Evolutionary conservation across 805 yeast species (phyloP).

Genomic region (Candida maltosa): DNA sequence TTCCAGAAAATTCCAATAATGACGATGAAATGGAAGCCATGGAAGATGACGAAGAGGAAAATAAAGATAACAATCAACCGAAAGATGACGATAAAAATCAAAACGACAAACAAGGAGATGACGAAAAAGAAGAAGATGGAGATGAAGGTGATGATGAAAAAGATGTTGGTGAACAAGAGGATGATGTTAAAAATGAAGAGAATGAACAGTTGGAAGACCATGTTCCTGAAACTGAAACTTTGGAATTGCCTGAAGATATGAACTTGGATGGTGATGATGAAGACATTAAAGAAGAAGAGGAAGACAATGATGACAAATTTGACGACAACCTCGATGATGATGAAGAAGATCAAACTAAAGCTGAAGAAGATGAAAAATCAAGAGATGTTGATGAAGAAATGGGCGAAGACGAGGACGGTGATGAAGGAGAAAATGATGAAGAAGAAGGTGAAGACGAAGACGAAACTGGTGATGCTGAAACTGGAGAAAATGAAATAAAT

Average conservation of each 20-base stretch:
- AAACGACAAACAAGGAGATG: constrained; percentile 31
- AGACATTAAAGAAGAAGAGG: constrained; percentile 42
- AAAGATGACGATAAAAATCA: constrained; percentile 28
- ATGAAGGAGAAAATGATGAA: constrained; percentile 26
- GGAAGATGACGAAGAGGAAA: constrained; percentile 35
- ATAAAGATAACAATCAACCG: constrained; percentile 30
- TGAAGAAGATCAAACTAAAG: constrained; percentile 30
- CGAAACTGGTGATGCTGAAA: constrained; percentile 27
- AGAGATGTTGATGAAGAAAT: constrained; percentile 23
- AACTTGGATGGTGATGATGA: constrained; percentile 74
- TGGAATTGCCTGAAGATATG: constrained; percentile 91
- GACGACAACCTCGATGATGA: constrained; percentile 21
- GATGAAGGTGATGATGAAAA: constrained; percentile 60
- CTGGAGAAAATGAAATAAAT: constrained; percentile 33
- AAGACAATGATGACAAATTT: constrained; percentile 20
- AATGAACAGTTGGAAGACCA: constrained; percentile 66
- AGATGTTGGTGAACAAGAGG: constrained; percentile 81
- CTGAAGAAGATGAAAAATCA: constrained; percentile 31
- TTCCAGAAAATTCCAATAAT: constrained; percentile 53
- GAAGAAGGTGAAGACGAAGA: constrained; percentile 22
- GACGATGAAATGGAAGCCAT: constrained; percentile 50
- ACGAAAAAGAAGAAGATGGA: constrained; percentile 43
- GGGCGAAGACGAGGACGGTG: constrained; percentile 21
- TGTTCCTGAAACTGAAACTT: constrained; percentile 79
- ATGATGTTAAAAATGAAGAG: constrained; percentile 67